Evolutionary conservation across 1,284 basidiomycete genomes (phyloP), one percentile per base, ranked within the genome.

Genomic region (Leucoagaricus sp.): DNA sequence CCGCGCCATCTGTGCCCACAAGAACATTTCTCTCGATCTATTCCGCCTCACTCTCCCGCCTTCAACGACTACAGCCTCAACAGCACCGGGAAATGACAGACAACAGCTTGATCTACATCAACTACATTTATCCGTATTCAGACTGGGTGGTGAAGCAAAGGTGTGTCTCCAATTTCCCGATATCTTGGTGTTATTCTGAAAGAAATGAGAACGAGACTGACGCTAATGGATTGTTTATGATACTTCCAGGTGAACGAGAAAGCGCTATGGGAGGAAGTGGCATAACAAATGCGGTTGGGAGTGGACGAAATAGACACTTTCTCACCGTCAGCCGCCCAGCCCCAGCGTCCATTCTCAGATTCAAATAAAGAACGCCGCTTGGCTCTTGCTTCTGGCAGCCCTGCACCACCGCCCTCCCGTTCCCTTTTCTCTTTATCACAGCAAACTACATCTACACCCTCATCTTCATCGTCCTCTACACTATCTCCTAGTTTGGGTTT

Each of bases 301-400:
- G n/a, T n/a, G n/a, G n/a, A n/a, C n/a, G n/a, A n/a, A n/a, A n/a
- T 45, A 23, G 51, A 53, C 36, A 40, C 51, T 13, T 55, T 55
- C 46, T 53, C 51, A 46, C 31, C 41, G 42, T 53, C 51, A 46
- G 28, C 33, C n/a, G 25, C n/a, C n/a, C n/a, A n/a, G n/a, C n/a
- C 42, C 8, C 51, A 53, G 33, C 42, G 44, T 10, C 38, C n/a
- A 9, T 50, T 50, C 21, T 34, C 51, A 28, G 42, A 45, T 46
- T 36, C 51, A 42, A 45, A 33, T 6, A 26, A 12, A 13, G 51
- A 45, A 26, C 19, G 15, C n/a, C n/a, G n/a, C n/a, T n/a, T n/a
- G n/a, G n/a, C n/a, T n/a, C n/a, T n/a, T n/a, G n/a, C n/a, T n/a
- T 6, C 33, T 12, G 9, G n/a, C 25, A 13, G n/a, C n/a, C n/a